Percentiles rank a stretch among this genome's conserved stretches.
These are phyloP conservation scores for Trametes sanguinea DNA, from an alignment of 768 basidiomycete genomes.

Conservation along the genomic window DNA sequence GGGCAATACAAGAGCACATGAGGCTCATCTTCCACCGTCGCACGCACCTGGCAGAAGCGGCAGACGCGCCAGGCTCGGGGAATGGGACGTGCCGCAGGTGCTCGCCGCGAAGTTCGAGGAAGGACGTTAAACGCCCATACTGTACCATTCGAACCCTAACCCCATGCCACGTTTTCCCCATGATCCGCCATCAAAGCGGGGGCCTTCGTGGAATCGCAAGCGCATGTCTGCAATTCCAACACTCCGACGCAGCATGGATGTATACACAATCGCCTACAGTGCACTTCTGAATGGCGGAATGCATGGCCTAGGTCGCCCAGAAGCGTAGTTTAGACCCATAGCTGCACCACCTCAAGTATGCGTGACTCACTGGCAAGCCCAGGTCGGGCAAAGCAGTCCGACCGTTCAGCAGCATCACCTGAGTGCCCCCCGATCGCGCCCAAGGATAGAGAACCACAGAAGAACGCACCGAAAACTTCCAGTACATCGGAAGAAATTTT, in stretches of 20 bases:
- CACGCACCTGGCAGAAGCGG: too few relatives aligned
- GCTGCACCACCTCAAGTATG: too few relatives aligned
- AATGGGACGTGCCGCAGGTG: too few relatives aligned
- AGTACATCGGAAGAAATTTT: not conserved
- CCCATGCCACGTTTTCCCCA: not conserved
- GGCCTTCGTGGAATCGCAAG: not conserved
- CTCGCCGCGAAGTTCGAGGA: not conserved
- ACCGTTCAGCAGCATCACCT: too few relatives aligned
- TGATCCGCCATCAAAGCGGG: not conserved
- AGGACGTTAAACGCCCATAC: not conserved
- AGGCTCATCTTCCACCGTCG: too few relatives aligned
- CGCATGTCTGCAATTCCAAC: too few relatives aligned
- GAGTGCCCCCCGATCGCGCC: too few relatives aligned
- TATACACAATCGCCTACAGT: not conserved
- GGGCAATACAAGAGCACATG: too few relatives aligned
- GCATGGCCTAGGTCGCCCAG: not conserved
- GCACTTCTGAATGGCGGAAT: not conserved
- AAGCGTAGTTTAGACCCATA: not conserved
- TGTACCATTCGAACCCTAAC: not conserved
- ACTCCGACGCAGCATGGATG: not conserved
- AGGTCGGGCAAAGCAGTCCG: too few relatives aligned
- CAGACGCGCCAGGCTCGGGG: too few relatives aligned
- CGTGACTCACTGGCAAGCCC: too few relatives aligned
- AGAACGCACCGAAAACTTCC: not conserved
- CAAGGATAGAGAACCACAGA: too few relatives aligned